Percentiles rank a stretch among this genome's conserved stretches.
Conservation (phyloP, 495 filamentous ascomycete genomes). For the Oleoguttula mirabilis region DNA sequence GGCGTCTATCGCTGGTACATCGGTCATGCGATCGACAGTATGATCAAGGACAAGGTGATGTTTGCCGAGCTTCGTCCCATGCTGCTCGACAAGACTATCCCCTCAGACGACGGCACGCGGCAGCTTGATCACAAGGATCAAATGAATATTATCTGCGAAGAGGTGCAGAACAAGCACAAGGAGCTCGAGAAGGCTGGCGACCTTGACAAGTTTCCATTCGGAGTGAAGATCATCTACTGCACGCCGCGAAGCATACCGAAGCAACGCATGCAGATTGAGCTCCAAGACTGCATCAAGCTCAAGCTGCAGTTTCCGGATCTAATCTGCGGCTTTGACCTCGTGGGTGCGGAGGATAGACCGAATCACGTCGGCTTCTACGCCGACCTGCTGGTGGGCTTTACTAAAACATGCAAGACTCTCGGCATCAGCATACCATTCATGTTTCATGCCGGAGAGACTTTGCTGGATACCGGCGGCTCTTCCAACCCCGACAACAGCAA, state of each 20-base stretch:
- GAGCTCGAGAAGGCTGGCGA: slow-evolving; percentile 18
- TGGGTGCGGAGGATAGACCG: slow-evolving; percentile 31
- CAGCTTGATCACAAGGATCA: slow-evolving; percentile 21
- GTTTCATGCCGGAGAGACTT: slow-evolving; percentile 33
- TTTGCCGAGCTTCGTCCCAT: slow-evolving; percentile 32
- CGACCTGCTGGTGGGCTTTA: slow-evolving; percentile 26
- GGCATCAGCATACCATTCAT: slow-evolving; percentile 29
- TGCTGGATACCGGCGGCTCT: slow-evolving; percentile 31
- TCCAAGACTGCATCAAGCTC: slow-evolving; percentile 33
- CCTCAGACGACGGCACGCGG: slow-evolving; percentile 22
- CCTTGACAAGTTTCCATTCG: slow-evolving; percentile 28
- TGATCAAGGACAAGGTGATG: slow-evolving; percentile 30
- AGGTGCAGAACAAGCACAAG: slow-evolving; percentile 22
- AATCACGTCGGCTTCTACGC: slow-evolving; percentile 30
- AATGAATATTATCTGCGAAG: slow-evolving; percentile 28
- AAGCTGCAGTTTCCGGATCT: slow-evolving; percentile 35
- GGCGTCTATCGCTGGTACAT: slow-evolving; percentile 30
- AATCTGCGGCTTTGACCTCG: slow-evolving; percentile 33
- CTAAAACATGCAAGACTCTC: slow-evolving; percentile 24
- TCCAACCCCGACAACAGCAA: slow-evolving; percentile 29
- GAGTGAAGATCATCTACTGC: slow-evolving; percentile 33
- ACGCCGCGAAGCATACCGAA: slow-evolving; percentile 29
- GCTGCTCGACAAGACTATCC: slow-evolving; percentile 31
- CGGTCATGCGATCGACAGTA: slow-evolving; percentile 28
- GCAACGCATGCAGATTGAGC: slow-evolving; percentile 23